Conservation (phyloP, 257 asterid genomes). For the Solanum sitiens region DNA sequence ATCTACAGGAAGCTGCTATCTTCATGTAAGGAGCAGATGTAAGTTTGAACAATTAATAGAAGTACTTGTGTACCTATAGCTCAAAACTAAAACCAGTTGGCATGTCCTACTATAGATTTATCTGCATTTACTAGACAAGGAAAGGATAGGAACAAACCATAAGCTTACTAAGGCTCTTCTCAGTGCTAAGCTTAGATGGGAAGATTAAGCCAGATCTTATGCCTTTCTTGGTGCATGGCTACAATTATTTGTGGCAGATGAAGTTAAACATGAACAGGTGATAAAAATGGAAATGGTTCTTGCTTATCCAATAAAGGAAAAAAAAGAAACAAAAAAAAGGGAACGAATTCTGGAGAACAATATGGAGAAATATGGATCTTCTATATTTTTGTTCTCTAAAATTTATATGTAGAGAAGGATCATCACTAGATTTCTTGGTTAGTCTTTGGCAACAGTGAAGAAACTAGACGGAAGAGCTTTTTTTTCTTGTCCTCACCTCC, state of each 20-base stretch:
- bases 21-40: slow-evolving; percentile 53
- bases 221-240: not conserved
- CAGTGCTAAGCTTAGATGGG: not conserved
- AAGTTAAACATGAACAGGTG: not conserved
- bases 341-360: not conserved
- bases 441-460: not conserved
- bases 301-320: not conserved
- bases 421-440: not conserved
- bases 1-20: slow-evolving; percentile 34
- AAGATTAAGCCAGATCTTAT: not conserved
- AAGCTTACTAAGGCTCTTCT: not conserved
- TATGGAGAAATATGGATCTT: not conserved
- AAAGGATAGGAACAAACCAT: not conserved
- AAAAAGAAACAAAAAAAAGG: not conserved
- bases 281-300: not conserved
- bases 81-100: not conserved
- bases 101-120: not conserved
- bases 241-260: not conserved
- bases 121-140: not conserved
- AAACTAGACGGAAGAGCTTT: not conserved
- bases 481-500: not conserved
- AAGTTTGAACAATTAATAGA: slow-evolving; percentile 14
- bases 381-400: not conserved
- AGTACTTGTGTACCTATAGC: not conserved
- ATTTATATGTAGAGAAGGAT: not conserved